These are phyloP conservation scores for Piper betle DNA, from an alignment of 164 flowering plant genomes.

Conservation along the genomic window DNA sequence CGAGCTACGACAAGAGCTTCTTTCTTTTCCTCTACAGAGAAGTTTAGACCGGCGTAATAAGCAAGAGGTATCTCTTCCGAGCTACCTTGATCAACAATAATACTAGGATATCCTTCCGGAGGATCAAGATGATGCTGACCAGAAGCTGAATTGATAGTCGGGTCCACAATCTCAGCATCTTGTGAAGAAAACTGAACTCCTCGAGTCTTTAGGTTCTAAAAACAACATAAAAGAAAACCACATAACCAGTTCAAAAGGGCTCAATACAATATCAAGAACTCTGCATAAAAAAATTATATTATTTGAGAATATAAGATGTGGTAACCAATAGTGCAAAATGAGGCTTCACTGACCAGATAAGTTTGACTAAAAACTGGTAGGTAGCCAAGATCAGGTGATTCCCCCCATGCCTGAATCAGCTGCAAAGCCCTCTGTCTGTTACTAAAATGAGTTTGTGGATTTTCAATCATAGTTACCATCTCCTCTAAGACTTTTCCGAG, in stretches of 20 bases:
- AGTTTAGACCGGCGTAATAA: conserved; percentile 15
- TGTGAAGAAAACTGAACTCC: conserved; percentile 14
- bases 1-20: conserved; percentile 49
- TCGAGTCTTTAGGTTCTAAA: conserved; percentile 49
- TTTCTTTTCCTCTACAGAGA: conserved; percentile 53
- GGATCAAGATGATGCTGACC: conserved; percentile 32
- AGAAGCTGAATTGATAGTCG: conserved; percentile 33
- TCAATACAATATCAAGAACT: not conserved
- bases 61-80: conserved; percentile 12
- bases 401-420: conserved; percentile 79
- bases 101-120: conserved; percentile 43
- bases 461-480: conserved; percentile 73
- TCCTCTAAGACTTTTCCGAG: conserved; percentile 85
- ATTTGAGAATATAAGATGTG: too few species aligned
- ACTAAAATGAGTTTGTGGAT: conserved; percentile 30
- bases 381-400: conserved; percentile 61
- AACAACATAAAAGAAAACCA: not conserved
- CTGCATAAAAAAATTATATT: not conserved
- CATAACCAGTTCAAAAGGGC: not conserved
- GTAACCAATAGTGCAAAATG: not conserved
- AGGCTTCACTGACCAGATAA: conserved; percentile 34
- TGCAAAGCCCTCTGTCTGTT: conserved; percentile 39
- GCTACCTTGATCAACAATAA: conserved; percentile 20
- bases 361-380: conserved; percentile 78
- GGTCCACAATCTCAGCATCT: conserved; percentile 17